A percentile compares a stretch with the other conserved stretches of the same genome.
Evolutionary conservation across 2,329 filamentous ascomycete species (phyloP).

Genomic region (Fusarium redolens): DNA sequence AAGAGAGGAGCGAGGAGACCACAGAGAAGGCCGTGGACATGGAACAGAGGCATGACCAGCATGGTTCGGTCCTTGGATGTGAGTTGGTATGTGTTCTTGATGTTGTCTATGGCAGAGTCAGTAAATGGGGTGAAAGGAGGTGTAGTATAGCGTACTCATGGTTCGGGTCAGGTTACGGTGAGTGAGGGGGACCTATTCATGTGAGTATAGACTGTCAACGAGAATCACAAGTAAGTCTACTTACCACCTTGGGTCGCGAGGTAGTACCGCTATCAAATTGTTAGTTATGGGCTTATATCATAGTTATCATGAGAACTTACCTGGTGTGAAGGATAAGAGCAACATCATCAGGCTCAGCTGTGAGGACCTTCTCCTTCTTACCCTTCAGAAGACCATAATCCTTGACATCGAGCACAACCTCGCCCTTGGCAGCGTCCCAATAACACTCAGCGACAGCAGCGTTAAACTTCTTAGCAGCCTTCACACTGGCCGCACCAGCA

Average conservation of each 20-base stretch:
- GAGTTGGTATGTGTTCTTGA: constrained; percentile 80
- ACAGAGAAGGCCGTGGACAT: constrained; percentile 88
- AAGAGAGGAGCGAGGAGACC: constrained; percentile 82
- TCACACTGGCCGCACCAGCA: constrained; percentile 76
- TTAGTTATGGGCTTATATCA: constrained; percentile 37
- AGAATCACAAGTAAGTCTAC: constrained; percentile 39
- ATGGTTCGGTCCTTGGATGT: constrained; percentile 79
- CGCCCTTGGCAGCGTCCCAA: constrained; percentile 72
- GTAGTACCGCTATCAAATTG: constrained; percentile 73
- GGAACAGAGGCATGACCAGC: constrained; percentile 91
- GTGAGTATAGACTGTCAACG: constrained; percentile 13
- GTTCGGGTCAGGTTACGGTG: constrained; percentile 84
- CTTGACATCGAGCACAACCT: constrained; percentile 83
- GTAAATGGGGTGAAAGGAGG: constrained; percentile 38
- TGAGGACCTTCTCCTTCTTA: constrained; percentile 54
- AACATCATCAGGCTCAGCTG: constrained; percentile 78
- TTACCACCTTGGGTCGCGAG: constrained; percentile 83
- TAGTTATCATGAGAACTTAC: constrained; percentile 41
- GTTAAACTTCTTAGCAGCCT: constrained; percentile 81
- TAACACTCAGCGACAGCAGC: constrained; percentile 90
- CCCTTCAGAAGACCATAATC: constrained; percentile 74
- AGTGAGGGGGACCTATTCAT: constrained; percentile 75
- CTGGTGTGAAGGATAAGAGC: constrained; percentile 85
- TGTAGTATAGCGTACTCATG: constrained; percentile 66
- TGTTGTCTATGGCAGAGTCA: constrained; percentile 67